phyloP scores from a whole-genome alignment of 805 yeast species.

The Teunomyces pallodes region DNA sequence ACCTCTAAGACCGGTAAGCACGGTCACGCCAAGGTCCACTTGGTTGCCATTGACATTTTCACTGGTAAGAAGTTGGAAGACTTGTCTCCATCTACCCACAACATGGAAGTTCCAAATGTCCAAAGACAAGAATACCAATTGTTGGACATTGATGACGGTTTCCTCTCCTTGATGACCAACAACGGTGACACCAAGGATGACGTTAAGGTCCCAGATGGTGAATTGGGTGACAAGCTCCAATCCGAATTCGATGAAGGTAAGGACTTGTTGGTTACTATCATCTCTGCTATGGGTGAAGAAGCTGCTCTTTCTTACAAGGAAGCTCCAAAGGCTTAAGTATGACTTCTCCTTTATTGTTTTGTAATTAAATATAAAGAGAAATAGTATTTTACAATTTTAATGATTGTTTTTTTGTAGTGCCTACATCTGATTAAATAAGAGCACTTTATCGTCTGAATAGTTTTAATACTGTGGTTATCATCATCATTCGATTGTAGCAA shows the following conservation, averaged over 20 bases:
- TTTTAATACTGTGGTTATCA: too few relatives aligned
- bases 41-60: constrained; percentile 98
- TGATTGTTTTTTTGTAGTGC: not conserved
- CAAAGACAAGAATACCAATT: constrained; percentile 93
- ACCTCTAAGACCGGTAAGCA: constrained; percentile 99
- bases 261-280: constrained; percentile 94
- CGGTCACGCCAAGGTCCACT: constrained; percentile 99
- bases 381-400: not conserved
- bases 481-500: too few relatives aligned
- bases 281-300: constrained; percentile 99
- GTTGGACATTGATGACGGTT: constrained; percentile 98
- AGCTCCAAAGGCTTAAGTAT: constrained; percentile 67
- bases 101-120: constrained; percentile 99
- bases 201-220: constrained; percentile 97
- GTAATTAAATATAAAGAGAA: constrained; percentile 3
- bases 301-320: constrained; percentile 98
- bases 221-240: constrained; percentile 90
- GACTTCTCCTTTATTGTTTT: constrained; percentile 1
- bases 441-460: too few relatives aligned
- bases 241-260: constrained; percentile 96
- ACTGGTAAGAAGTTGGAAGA: constrained; percentile 99
- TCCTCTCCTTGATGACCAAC: constrained; percentile 90
- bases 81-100: constrained; percentile 99
- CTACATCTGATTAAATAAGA: too few relatives aligned
- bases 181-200: constrained; percentile 99